Conservation (phyloP, 257 asterid species). For the Lithospermum erythrorhizon region DNA sequence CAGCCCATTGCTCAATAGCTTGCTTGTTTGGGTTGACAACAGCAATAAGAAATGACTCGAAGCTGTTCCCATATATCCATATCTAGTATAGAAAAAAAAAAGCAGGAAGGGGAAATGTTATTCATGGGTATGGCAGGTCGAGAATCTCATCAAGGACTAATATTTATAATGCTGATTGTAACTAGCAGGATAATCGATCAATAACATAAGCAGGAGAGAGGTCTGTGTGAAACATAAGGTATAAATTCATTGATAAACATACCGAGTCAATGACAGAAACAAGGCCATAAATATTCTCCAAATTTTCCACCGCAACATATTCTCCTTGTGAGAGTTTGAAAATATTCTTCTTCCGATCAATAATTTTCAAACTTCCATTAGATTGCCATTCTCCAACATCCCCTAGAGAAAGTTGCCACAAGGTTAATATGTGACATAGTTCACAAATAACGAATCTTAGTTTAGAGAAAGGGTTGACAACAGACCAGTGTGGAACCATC, state of each 20-base stretch:
- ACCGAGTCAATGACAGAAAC: conserved; percentile 61
- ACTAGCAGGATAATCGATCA: too few relatives aligned
- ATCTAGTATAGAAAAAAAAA: conserved; percentile 11
- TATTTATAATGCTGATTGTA: background rate
- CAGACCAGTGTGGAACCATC: conserved; percentile 97
- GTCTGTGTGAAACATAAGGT: background rate
- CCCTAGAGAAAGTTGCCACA: conserved; percentile 31
- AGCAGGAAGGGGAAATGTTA: conserved; percentile 3
- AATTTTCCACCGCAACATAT: conserved; percentile 93
- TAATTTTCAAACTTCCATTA: conserved; percentile 77
- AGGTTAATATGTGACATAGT: too few relatives aligned
- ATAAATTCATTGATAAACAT: conserved; percentile 12
- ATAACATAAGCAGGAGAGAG: background rate
- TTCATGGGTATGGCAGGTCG: background rate
- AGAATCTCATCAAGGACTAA: background rate
- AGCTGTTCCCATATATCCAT: background rate
- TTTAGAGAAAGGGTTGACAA: background rate
- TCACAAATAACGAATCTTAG: too few relatives aligned
- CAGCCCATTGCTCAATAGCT: conserved; percentile 75
- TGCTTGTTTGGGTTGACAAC: conserved; percentile 14
- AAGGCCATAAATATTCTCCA: conserved; percentile 69
- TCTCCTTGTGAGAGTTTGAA: conserved; percentile 97
- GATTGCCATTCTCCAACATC: conserved; percentile 94
- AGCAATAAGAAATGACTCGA: background rate
- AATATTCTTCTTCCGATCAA: conserved; percentile 91